Evolutionary conservation across 1,284 basidiomycete species (phyloP).

Genomic region (Malassezia equina): DNA sequence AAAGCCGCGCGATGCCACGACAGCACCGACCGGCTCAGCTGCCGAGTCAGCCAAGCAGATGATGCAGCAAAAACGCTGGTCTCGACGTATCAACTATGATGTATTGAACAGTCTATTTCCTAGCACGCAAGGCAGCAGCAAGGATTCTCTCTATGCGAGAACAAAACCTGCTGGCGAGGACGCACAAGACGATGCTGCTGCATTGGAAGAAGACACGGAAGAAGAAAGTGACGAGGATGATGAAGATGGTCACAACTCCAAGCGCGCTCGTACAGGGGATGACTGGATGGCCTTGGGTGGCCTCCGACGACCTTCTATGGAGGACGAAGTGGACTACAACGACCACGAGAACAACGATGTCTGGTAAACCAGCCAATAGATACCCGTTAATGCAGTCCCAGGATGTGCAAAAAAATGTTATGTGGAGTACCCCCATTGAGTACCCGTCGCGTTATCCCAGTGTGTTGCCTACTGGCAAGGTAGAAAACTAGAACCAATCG

Average conservation of each 20-base stretch:
- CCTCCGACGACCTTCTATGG: neutral
- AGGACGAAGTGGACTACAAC: conserved; percentile 13
- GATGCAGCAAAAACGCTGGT: conserved; percentile 43
- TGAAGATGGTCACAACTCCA: conserved; percentile 20
- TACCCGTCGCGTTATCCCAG: neutral
- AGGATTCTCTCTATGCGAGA: conserved; percentile 11
- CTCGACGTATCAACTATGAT: conserved; percentile 45
- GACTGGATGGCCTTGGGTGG: conserved; percentile 8
- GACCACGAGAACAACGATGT: conserved; percentile 18
- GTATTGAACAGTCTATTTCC: conserved; percentile 40
- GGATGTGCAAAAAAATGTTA: neutral
- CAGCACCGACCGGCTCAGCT: conserved; percentile 36
- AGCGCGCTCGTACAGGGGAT: conserved; percentile 11
- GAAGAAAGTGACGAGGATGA: conserved; percentile 19
- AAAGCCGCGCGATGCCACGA: conserved; percentile 34
- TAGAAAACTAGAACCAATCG: neutral
- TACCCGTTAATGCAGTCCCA: neutral
- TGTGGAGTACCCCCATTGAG: neutral
- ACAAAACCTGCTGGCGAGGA: neutral
- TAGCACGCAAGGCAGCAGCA: conserved; percentile 11
- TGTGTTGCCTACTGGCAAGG: neutral
- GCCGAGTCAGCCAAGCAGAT: conserved; percentile 44
- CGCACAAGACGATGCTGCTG: neutral
- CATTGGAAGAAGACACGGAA: conserved; percentile 1
- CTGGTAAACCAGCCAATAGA: neutral